phyloP scores from a whole-genome alignment of 169 alveolate genomes.

The Plasmodium sp. region DNA sequence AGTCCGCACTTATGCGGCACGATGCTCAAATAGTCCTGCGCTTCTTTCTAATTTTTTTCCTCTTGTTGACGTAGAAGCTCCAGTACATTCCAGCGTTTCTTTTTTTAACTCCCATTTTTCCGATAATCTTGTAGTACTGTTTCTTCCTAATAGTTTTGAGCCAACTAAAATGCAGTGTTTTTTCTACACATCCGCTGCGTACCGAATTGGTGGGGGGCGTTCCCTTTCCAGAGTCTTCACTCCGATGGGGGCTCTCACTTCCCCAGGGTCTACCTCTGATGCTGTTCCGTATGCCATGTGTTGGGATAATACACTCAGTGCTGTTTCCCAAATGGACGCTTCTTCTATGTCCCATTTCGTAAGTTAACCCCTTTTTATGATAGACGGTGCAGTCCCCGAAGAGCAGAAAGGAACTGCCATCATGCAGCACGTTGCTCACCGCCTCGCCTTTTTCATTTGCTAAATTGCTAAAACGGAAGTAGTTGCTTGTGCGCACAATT shows the following conservation, averaged over 20 bases:
- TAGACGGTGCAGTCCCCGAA: constrained; percentile 8
- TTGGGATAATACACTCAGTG: neutral
- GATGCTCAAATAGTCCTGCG: constrained; percentile 78
- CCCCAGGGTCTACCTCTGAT: neutral
- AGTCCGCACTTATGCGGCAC: neutral
- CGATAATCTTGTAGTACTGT: constrained; percentile 81
- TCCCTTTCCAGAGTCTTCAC: neutral
- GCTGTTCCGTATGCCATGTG: neutral
- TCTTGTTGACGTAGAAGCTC: constrained; percentile 81
- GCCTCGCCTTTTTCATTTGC: neutral
- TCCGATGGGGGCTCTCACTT: neutral
- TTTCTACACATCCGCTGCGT: neutral
- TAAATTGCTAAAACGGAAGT: neutral
- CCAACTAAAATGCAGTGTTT: constrained; percentile 53
- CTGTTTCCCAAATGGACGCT: neutral
- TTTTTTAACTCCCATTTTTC: constrained; percentile 84
- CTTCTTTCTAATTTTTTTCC: constrained; percentile 82
- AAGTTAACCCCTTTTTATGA: neutral
- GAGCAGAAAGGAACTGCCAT: neutral
- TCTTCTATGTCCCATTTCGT: neutral
- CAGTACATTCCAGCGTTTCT: constrained; percentile 86
- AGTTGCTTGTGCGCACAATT: neutral
- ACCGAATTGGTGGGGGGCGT: neutral
- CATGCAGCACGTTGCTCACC: neutral
- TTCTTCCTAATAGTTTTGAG: constrained; percentile 76